Conservation (phyloP, 176 grass and related monocot genomes). For the Saccharum officinarum region DNA sequence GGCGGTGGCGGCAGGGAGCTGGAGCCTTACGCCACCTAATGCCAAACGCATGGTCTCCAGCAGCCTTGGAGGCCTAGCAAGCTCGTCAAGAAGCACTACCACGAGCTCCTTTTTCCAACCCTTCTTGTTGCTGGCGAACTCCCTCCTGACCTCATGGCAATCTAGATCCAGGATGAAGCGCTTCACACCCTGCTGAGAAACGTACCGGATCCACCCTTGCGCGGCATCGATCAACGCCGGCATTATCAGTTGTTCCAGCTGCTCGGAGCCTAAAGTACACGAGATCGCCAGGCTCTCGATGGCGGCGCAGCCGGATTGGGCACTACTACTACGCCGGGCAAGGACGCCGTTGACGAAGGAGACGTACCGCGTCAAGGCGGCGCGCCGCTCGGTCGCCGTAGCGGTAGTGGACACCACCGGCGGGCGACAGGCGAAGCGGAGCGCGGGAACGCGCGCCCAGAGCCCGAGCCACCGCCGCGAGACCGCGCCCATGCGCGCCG, state of each 20-base stretch:
- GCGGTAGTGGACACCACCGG: not conserved
- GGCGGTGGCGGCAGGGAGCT: not conserved
- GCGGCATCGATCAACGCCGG: not conserved
- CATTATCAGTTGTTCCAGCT: not conserved
- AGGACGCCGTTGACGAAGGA: not conserved
- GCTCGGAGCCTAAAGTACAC: accelerated
- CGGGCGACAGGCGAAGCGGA: not conserved
- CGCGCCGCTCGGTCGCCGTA: not conserved
- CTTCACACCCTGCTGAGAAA: not conserved
- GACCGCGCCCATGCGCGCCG: not conserved
- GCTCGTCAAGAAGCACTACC: not conserved
- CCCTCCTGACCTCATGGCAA: accelerated
- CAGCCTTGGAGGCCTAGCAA: not conserved
- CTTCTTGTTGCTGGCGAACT: not conserved
- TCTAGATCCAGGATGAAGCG: not conserved
- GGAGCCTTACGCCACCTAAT: not conserved
- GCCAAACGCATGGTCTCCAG: not conserved
- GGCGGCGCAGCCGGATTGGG: not conserved
- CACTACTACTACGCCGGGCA: not conserved
- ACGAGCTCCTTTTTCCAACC: not conserved
- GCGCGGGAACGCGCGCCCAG: not conserved
- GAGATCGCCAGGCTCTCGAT: not conserved
- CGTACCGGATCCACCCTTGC: not conserved
- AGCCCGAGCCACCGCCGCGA: not conserved
- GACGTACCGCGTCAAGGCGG: not conserved